Evolutionary conservation across 2,329 filamentous ascomycete species (phyloP).

Genomic region (Calonectria hawksworthii): DNA sequence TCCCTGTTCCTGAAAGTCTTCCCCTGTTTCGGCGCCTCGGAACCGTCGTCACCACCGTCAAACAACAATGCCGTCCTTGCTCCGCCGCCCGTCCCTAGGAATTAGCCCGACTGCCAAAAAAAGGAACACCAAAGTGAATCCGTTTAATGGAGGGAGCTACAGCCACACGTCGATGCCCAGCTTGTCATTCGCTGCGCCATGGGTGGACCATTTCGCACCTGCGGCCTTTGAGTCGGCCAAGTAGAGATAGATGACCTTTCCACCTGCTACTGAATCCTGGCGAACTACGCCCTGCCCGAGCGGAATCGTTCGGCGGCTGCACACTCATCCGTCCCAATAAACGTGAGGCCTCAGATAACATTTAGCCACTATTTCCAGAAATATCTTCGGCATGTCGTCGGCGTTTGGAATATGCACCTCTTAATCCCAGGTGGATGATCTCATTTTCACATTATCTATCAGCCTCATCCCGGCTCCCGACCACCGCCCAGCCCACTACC

Average conservation of each 20-base stretch:
- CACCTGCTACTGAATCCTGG: not conserved
- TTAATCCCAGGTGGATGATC: not conserved
- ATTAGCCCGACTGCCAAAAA: slow-evolving; percentile 2
- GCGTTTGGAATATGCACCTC: slow-evolving; percentile 16
- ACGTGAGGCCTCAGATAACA: slow-evolving; percentile 8
- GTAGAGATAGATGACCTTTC: slow-evolving; percentile 8
- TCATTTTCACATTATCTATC: not conserved
- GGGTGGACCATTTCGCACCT: slow-evolving; percentile 3
- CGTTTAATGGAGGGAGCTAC: slow-evolving; percentile 8
- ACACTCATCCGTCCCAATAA: slow-evolving; percentile 12
- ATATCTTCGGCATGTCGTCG: slow-evolving; percentile 1
- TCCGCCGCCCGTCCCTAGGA: slow-evolving; percentile 10
- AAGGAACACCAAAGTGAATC: not conserved
- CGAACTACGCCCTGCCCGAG: not conserved
- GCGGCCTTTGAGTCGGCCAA: slow-evolving; percentile 7
- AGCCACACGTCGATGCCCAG: not conserved
- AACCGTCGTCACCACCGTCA: not conserved
- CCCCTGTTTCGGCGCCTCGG: slow-evolving; percentile 23
- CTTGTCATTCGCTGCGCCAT: not conserved
- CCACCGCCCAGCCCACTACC: not conserved
- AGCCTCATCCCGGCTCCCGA: not conserved
- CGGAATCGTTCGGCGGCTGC: not conserved
- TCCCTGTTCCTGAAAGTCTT: not conserved
- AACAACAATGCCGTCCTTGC: slow-evolving; percentile 1
- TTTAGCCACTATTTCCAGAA: not conserved